Evolutionary conservation across 176 grass and related monocot species (phyloP).

Genomic region (Triticum dicoccoides): DNA sequence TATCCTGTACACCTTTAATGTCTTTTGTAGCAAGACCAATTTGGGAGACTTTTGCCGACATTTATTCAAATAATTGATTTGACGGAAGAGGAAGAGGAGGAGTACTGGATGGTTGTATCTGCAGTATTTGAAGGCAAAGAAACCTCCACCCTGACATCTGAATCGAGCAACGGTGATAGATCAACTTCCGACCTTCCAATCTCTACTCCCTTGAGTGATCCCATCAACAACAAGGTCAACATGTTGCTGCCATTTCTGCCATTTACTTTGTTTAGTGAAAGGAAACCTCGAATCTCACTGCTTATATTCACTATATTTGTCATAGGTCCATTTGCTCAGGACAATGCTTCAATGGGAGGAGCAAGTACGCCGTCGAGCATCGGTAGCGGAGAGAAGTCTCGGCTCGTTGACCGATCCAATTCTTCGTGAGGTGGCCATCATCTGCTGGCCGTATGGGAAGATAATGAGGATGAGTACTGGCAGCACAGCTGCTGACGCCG

Average conservation of each 20-base stretch:
- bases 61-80: constrained; percentile 95
- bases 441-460: constrained; percentile 81
- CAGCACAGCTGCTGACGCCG: constrained; percentile 87
- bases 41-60: constrained; percentile 87
- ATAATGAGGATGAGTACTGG: constrained; percentile 89
- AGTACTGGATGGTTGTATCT: constrained; percentile 97
- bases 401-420: constrained; percentile 31
- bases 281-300: constrained; percentile 16
- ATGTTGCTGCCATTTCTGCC: not conserved
- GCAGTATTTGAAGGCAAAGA: constrained; percentile 92
- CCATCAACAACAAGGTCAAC: constrained; percentile 82
- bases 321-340: constrained; percentile 76
- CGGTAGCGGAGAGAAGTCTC: constrained; percentile 49
- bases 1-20: constrained; percentile 3
- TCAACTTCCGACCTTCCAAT: constrained; percentile 37
- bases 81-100: constrained; percentile 77
- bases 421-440: constrained; percentile 75
- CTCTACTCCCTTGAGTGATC: constrained; percentile 52
- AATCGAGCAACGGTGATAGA: constrained; percentile 45
- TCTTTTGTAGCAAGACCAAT: constrained; percentile 92
- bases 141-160: constrained; percentile 42
- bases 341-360: constrained; percentile 98
- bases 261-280: constrained; percentile 13
- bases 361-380: constrained; percentile 58
- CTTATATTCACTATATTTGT: not conserved